Percentiles rank a stretch among this genome's conserved stretches.
Conservation (phyloP, 257 asterid species). For the Lantana camara region DNA sequence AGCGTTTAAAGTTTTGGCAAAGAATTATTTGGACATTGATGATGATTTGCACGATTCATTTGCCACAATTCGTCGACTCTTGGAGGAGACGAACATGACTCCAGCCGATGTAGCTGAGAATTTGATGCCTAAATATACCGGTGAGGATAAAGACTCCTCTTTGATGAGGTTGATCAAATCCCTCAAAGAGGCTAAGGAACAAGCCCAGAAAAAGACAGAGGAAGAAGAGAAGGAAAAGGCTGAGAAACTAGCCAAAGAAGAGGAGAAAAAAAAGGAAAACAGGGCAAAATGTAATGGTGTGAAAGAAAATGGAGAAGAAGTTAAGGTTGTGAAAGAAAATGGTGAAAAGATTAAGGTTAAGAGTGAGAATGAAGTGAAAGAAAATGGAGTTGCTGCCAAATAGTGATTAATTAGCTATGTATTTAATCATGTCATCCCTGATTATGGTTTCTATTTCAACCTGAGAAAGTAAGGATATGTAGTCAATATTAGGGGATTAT, state of each 20-base stretch:
- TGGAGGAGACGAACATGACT: constrained; percentile 38
- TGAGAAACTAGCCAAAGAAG: too few relatives aligned
- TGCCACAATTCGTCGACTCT: constrained; percentile 22
- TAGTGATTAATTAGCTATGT: too few relatives aligned
- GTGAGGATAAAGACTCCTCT: constrained; percentile 34
- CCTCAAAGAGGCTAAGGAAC: constrained; percentile 38
- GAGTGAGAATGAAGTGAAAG: not conserved
- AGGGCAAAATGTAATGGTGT: too few relatives aligned
- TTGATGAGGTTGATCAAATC: constrained; percentile 43
- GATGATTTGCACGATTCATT: constrained; percentile 38
- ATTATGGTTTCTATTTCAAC: too few relatives aligned
- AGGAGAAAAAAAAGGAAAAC: too few relatives aligned
- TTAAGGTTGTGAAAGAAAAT: not conserved
- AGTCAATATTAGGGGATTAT: too few relatives aligned
- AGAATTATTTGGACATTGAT: constrained; percentile 36
- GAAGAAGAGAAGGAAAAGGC: too few relatives aligned
- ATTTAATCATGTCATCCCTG: too few relatives aligned
- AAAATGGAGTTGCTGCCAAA: too few relatives aligned
- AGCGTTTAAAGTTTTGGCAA: constrained; percentile 39
- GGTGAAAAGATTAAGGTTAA: not conserved
- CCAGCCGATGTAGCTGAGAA: constrained; percentile 57
- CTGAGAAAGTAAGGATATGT: too few relatives aligned
- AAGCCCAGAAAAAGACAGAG: too few relatives aligned
- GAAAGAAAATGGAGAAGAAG: too few relatives aligned
- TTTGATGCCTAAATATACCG: constrained; percentile 51